Evolutionary conservation across 2,329 filamentous ascomycete species (phyloP).

Genomic region (Didymella pinodella): DNA sequence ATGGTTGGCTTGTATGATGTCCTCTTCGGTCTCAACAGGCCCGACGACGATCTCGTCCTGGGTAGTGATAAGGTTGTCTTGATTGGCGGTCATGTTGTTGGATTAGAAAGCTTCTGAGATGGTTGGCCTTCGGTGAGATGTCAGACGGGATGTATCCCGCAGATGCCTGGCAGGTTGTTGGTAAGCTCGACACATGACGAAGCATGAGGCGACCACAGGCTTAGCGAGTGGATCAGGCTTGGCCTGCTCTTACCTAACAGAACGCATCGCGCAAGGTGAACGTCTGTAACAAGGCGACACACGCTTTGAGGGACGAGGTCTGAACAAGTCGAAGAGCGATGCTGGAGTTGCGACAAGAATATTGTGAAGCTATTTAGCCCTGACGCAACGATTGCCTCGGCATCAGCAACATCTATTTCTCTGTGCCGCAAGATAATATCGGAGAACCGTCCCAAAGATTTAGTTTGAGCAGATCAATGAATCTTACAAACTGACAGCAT

Average conservation of each 20-base stretch:
- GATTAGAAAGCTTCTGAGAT: not conserved
- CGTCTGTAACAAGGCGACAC: not conserved
- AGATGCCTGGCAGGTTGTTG: not conserved
- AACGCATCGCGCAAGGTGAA: not conserved
- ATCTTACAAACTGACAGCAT: too few species aligned
- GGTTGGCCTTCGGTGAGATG: not conserved
- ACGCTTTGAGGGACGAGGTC: not conserved
- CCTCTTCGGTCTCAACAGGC: slow-evolving; percentile 33
- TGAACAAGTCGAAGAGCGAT: not conserved
- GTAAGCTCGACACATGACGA: slow-evolving; percentile 6
- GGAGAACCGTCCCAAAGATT: too few species aligned
- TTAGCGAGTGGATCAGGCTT: slow-evolving; percentile 15
- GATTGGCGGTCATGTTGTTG: slow-evolving; percentile 24
- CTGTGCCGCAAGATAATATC: not conserved
- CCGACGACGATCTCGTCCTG: slow-evolving; percentile 27
- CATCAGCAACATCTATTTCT: not conserved
- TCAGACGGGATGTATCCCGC: not conserved
- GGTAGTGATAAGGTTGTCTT: slow-evolving; percentile 21
- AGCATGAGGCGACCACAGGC: slow-evolving; percentile 8
- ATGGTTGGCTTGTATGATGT: slow-evolving; percentile 41
- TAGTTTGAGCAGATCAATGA: not conserved
- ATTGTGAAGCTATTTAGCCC: not conserved
- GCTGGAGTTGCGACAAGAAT: not conserved
- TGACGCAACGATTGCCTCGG: not conserved
- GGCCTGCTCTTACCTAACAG: slow-evolving; percentile 14